Base-by-base conservation (phyloP, 495 filamentous ascomycete genomes). In the Penicillium lividum region DNA sequence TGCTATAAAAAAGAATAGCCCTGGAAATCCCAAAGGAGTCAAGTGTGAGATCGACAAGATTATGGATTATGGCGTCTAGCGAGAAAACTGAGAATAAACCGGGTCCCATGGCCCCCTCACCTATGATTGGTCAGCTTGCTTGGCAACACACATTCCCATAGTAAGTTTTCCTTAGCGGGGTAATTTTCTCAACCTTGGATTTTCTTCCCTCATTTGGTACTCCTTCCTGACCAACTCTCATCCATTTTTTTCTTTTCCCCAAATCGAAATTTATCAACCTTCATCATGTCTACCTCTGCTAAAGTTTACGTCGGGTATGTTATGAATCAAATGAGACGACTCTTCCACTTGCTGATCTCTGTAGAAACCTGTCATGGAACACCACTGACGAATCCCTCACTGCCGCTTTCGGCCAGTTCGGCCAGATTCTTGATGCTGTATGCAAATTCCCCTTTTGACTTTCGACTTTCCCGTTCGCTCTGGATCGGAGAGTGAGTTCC, bases 231-330 rank as follows among this genome's bases (percentile, higher is more conserved):
- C 38, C 10, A 40, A 16, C 38, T 16, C 33, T 36, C 33, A 36
- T 36, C 38, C 38, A 40, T 40, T 16, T 40, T 40, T 40, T 16
- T 44, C 46, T 15, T 34, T 59, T 51, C 11, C 43, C 31, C 31
- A 33, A 33, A 22, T 22, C 15, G 34, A 15, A 40, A 40, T 4
- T 36, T 46, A 46, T 46, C 43, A 46, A 49, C 28, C 9, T 40
- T 57, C 53, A 61, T 51, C 56, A 61, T 61, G 58, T 29, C 49
- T 36, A 45, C 59, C 29, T 29, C 49, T 36, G 51, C 59, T 36
- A 62, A 62, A 33, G 40, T 62, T 54, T 62, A 58, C 56, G 55
- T 62, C 34, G 60, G 60, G 60, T 62, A 46, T 40, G 38, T 16
- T 40, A 5, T 40, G 15, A 25, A 45, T 50, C 36, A 7, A 16